phyloP scores from a whole-genome alignment of 2,329 filamentous ascomycete species.

The Aureobasidium vineae region DNA sequence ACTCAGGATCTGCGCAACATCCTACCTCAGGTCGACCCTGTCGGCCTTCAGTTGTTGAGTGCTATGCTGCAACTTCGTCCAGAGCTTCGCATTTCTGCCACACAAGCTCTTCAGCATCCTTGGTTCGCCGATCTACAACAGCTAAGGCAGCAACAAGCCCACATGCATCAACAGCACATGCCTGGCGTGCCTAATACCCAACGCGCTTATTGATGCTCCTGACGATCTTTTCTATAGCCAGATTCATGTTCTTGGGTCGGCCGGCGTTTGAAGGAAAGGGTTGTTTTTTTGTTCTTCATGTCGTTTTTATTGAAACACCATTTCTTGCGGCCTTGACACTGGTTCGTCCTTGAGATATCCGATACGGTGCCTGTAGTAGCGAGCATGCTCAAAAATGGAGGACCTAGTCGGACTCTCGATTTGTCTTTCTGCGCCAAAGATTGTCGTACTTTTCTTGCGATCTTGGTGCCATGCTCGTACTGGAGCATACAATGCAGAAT shows the following conservation, averaged over 20 bases:
- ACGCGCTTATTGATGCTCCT: conserved; percentile 28
- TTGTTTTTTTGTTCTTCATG: background rate
- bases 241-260: background rate
- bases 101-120: conserved; percentile 80
- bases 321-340: too few relatives aligned
- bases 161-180: conserved; percentile 29
- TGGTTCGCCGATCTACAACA: conserved; percentile 81
- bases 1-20: conserved; percentile 87
- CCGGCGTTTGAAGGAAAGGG: conserved; percentile 9
- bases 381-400: background rate
- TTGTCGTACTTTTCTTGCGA: background rate
- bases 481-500: background rate
- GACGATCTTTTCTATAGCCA: background rate
- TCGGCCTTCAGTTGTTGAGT: conserved; percentile 82
- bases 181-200: conserved; percentile 27
- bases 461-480: background rate
- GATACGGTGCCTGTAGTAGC: background rate
- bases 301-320: background rate
- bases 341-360: background rate
- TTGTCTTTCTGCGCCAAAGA: background rate
- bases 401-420: background rate
- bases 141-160: conserved; percentile 32
- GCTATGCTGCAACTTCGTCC: conserved; percentile 91
- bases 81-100: conserved; percentile 84
- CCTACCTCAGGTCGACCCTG: conserved; percentile 82